Evolutionary conservation across 345 rosid species (phyloP).

Genomic region (Syzygium oleosum): DNA sequence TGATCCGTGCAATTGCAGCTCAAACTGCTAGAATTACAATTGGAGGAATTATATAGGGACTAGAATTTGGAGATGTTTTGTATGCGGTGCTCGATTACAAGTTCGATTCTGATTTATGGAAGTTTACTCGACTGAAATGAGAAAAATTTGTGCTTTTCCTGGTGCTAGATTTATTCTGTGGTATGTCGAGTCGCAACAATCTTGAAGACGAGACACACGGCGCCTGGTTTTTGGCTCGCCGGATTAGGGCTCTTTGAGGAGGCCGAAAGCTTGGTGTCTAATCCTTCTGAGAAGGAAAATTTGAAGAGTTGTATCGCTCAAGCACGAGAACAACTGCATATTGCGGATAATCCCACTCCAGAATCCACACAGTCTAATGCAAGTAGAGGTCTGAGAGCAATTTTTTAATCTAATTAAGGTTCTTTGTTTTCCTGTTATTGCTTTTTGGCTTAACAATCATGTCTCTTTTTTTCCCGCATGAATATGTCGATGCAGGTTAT

Average conservation of each 20-base stretch:
- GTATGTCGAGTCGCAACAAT: constrained; percentile 82
- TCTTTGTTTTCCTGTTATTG: neutral
- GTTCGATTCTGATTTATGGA: neutral
- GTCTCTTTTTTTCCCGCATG: neutral
- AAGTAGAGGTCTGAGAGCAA: constrained; percentile 30
- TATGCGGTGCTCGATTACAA: neutral
- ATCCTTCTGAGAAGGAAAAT: constrained; percentile 52
- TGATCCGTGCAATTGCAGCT: neutral
- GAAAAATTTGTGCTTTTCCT: neutral
- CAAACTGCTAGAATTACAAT: neutral
- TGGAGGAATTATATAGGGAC: neutral
- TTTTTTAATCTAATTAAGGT: neutral
- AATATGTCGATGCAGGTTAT: constrained; percentile 40
- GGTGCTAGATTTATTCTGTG: constrained; percentile 52
- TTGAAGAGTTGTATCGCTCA: constrained; percentile 55
- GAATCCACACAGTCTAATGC: constrained; percentile 11
- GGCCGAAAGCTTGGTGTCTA: constrained; percentile 42
- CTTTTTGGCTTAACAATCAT: neutral
- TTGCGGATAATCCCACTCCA: constrained; percentile 24
- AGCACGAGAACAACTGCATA: constrained; percentile 58
- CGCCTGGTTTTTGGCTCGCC: constrained; percentile 83
- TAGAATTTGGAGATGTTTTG: too few species aligned
- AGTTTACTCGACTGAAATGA: neutral
- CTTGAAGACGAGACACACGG: constrained; percentile 72
- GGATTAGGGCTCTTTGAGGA: constrained; percentile 64